phyloP scores from a whole-genome alignment of 257 asterid genomes.

The Solanum lignicaule region DNA sequence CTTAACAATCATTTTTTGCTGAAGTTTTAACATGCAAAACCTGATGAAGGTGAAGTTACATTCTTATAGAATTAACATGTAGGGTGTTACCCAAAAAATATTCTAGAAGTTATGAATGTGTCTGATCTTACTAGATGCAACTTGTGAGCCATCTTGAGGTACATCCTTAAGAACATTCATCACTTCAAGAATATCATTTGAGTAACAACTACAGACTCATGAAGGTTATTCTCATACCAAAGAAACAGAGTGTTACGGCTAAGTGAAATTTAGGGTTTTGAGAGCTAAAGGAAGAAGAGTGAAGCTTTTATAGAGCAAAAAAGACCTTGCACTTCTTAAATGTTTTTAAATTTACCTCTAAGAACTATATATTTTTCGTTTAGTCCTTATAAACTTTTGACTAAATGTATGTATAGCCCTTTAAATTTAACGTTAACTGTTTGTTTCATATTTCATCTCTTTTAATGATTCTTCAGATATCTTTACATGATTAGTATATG shows the following conservation, averaged over 20 bases:
- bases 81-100: too few species aligned
- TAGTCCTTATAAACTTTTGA: neutral
- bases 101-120: too few species aligned
- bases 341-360: neutral
- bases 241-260: neutral
- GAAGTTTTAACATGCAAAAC: too few species aligned
- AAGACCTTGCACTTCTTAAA: neutral
- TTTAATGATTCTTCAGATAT: neutral
- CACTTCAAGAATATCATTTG: too few species aligned
- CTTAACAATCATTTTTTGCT: too few species aligned
- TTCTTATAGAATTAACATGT: too few species aligned
- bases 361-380: neutral
- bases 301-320: neutral
- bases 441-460: neutral
- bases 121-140: too few species aligned
- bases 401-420: neutral
- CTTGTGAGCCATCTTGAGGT: too few species aligned
- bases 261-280: neutral
- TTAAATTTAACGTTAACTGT: neutral
- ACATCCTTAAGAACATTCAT: too few species aligned
- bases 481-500: too few species aligned
- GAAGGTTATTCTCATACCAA: neutral
- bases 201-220: too few species aligned
- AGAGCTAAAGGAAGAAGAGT: neutral
- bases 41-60: too few species aligned